Percentiles rank a stretch among this genome's conserved stretches.
These are phyloP conservation scores for Geum urbanum DNA, from an alignment of 306 rosid genomes.

Conservation along the genomic window DNA sequence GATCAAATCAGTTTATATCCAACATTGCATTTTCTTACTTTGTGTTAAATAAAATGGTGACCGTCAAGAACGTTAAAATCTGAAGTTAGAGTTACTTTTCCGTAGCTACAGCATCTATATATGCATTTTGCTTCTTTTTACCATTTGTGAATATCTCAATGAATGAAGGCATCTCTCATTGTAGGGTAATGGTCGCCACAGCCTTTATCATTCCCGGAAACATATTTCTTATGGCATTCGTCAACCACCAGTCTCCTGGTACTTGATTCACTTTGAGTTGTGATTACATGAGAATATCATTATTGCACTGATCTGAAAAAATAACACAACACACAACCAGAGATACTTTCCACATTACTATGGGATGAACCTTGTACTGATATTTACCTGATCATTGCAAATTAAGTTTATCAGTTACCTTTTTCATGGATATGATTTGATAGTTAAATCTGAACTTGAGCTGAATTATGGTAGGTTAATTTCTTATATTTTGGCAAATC, in stretches of 20 bases:
- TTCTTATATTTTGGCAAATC: too few relatives aligned
- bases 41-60: constrained; percentile 87
- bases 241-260: constrained; percentile 99
- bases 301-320: not conserved
- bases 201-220: constrained; percentile 95
- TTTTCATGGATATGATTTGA: too few relatives aligned
- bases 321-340: not conserved
- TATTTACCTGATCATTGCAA: too few relatives aligned
- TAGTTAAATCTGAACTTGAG: too few relatives aligned
- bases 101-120: not conserved
- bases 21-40: constrained; percentile 96
- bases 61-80: constrained; percentile 72
- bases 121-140: constrained; percentile 3
- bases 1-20: constrained; percentile 93
- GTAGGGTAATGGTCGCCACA: constrained; percentile 91
- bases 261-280: constrained; percentile 24
- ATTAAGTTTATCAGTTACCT: too few relatives aligned
- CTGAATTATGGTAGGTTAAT: too few relatives aligned
- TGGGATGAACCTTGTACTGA: too few relatives aligned
- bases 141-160: constrained; percentile 5
- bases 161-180: constrained; percentile 24
- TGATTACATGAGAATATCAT: constrained; percentile 8
- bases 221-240: constrained; percentile 86
- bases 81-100: constrained; percentile 31
- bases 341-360: not conserved